Evolutionary conservation across 192 early-diverging fungal species (phyloP).

Genomic region (Coemansia sp.): DNA sequence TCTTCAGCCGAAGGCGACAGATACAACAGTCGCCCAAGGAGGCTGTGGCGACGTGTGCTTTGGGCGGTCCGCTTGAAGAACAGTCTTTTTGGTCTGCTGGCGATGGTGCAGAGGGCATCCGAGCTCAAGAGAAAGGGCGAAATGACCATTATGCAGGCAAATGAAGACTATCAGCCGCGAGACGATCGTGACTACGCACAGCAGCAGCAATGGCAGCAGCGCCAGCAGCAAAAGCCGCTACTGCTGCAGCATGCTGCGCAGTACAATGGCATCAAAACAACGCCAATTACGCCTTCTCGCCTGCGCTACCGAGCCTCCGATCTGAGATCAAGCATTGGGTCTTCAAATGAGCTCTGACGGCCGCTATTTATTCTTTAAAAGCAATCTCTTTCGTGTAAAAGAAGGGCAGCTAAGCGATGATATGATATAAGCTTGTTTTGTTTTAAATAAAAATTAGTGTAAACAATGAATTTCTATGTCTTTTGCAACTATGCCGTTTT

Average conservation of each 20-base stretch:
- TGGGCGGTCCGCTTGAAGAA: constrained; percentile 30
- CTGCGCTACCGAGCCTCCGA: constrained; percentile 44
- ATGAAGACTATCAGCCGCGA: not conserved
- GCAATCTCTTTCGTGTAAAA: too few relatives aligned
- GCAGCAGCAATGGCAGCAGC: not conserved
- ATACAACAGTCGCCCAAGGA: constrained; percentile 3
- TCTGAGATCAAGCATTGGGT: constrained; percentile 30
- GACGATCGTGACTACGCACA: not conserved
- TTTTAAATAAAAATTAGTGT: not conserved
- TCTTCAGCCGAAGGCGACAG: not conserved
- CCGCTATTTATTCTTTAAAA: not conserved
- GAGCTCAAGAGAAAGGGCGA: constrained; percentile 29
- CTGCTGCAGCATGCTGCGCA: not conserved
- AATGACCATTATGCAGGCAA: not conserved
- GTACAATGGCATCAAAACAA: constrained; percentile 15
- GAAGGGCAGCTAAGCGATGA: too few relatives aligned
- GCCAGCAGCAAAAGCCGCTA: not conserved
- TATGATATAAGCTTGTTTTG: not conserved
- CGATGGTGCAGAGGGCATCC: constrained; percentile 2
- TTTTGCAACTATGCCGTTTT: not conserved
- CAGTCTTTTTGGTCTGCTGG: constrained; percentile 10
- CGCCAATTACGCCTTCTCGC: constrained; percentile 40
- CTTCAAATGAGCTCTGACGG: constrained; percentile 15
- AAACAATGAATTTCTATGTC: not conserved
- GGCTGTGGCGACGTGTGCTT: constrained; percentile 30